Conservation (phyloP, 768 basidiomycete genomes). For the Clavaria fumosa region DNA sequence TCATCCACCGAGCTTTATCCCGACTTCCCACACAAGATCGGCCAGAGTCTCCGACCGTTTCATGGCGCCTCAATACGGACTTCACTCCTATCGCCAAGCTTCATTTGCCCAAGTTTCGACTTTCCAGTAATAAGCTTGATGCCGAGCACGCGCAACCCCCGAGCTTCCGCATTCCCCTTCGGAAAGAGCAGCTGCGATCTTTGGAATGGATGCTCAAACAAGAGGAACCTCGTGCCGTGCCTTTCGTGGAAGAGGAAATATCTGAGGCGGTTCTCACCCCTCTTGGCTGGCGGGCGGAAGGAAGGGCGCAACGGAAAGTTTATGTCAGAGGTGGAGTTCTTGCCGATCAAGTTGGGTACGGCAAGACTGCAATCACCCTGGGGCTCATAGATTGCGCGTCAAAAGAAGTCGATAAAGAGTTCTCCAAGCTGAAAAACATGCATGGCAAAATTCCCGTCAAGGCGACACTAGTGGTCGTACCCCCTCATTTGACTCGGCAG, state of each 20-base stretch:
- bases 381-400: conserved; percentile 69
- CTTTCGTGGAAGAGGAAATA: conserved; percentile 89
- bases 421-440: conserved; percentile 30
- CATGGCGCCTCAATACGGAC: conserved; percentile 75
- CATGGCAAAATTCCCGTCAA: conserved; percentile 62
- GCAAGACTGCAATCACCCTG: conserved; percentile 90
- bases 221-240: conserved; percentile 44
- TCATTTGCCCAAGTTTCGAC: conserved; percentile 45
- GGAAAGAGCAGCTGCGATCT: conserved; percentile 80
- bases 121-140: conserved; percentile 66
- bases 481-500: conserved; percentile 78
- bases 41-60: conserved; percentile 32
- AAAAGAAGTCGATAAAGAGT: conserved; percentile 41
- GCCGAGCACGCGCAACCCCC: conserved; percentile 60
- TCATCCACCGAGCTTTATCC: conserved; percentile 74
- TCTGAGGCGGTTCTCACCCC: conserved; percentile 78
- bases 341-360: conserved; percentile 93
- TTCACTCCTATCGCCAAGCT: conserved; percentile 50
- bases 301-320: conserved; percentile 65
- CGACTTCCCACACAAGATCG: conserved; percentile 50
- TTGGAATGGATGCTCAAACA: conserved; percentile 85
- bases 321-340: conserved; percentile 78
- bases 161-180: conserved; percentile 56
- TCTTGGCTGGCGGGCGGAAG: conserved; percentile 90
- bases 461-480: conserved; percentile 75